These are phyloP conservation scores for Claviceps paspali DNA, from an alignment of 2,329 filamentous ascomycete genomes.

Conservation along the genomic window DNA sequence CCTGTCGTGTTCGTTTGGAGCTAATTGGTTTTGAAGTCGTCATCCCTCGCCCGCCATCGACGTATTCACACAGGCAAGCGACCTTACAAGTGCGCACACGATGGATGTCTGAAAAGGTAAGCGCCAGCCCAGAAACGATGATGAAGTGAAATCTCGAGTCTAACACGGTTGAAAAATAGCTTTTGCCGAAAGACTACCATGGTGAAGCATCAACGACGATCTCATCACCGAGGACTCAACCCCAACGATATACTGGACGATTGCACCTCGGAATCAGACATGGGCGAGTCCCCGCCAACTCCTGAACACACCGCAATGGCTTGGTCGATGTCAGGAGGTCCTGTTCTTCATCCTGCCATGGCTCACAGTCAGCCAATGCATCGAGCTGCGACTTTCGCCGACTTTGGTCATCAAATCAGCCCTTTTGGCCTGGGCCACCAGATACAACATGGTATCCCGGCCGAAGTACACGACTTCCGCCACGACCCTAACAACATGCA, in stretches of 20 bases:
- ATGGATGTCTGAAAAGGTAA: constrained; percentile 47
- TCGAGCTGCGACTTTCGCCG: constrained; percentile 37
- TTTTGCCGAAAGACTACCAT: constrained; percentile 60
- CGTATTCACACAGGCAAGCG: constrained; percentile 52
- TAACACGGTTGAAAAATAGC: constrained; percentile 21
- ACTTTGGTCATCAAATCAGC: constrained; percentile 36
- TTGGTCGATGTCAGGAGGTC: constrained; percentile 30
- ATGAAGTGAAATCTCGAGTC: not conserved
- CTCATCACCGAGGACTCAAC: constrained; percentile 43
- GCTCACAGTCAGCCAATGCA: constrained; percentile 28
- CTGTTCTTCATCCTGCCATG: constrained; percentile 23
- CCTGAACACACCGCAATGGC: constrained; percentile 36
- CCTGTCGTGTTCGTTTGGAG: not conserved
- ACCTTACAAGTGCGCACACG: constrained; percentile 47
- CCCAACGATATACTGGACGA: constrained; percentile 38
- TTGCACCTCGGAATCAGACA: constrained; percentile 40
- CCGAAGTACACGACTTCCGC: constrained; percentile 28
- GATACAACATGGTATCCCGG: constrained; percentile 32
- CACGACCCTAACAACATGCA: constrained; percentile 28
- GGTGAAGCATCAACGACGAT: constrained; percentile 50
- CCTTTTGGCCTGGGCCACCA: constrained; percentile 25
- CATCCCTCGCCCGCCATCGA: constrained; percentile 48
- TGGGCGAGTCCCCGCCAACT: constrained; percentile 43
- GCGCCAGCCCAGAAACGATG: not conserved
- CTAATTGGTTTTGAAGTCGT: constrained; percentile 31